phyloP scores from a whole-genome alignment of 257 asterid genomes.

The Ligustrum vulgare region DNA sequence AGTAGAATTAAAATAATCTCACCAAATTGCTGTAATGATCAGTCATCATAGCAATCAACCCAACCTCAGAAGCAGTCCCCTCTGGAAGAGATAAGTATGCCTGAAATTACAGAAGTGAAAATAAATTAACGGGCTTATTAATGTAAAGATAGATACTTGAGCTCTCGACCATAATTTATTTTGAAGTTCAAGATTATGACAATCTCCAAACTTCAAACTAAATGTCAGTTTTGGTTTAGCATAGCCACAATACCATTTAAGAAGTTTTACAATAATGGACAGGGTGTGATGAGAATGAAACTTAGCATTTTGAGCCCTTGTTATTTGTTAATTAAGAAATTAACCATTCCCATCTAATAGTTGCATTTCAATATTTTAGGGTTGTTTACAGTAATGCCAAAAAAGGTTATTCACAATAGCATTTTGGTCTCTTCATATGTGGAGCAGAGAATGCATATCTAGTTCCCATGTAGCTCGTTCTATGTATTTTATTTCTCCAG shows the following conservation, averaged over 20 bases:
- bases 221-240: not conserved
- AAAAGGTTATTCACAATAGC: not conserved
- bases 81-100: slow-evolving; percentile 97
- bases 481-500: slow-evolving; percentile 11
- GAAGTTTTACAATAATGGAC: slow-evolving; percentile 2
- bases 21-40: slow-evolving; percentile 95
- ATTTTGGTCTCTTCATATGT: slow-evolving; percentile 5
- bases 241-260: slow-evolving; percentile 6
- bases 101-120: slow-evolving; percentile 48
- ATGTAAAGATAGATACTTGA: not conserved
- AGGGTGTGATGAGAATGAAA: not conserved
- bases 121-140: not conserved
- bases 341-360: slow-evolving; percentile 6
- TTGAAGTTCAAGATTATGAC: slow-evolving; percentile 13
- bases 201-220: not conserved
- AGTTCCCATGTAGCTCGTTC: not conserved
- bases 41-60: slow-evolving; percentile 95
- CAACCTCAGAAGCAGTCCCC: slow-evolving; percentile 90
- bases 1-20: slow-evolving; percentile 28
- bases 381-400: slow-evolving; percentile 10
- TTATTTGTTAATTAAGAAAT: not conserved
- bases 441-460: slow-evolving; percentile 18
- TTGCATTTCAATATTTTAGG: slow-evolving; percentile 15
- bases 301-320: not conserved
- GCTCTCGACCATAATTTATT: slow-evolving; percentile 17